Evolutionary conservation across 768 basidiomycete species (phyloP), one percentile per base, ranked within the genome.

Genomic region (Leccinum fibrillosum): DNA sequence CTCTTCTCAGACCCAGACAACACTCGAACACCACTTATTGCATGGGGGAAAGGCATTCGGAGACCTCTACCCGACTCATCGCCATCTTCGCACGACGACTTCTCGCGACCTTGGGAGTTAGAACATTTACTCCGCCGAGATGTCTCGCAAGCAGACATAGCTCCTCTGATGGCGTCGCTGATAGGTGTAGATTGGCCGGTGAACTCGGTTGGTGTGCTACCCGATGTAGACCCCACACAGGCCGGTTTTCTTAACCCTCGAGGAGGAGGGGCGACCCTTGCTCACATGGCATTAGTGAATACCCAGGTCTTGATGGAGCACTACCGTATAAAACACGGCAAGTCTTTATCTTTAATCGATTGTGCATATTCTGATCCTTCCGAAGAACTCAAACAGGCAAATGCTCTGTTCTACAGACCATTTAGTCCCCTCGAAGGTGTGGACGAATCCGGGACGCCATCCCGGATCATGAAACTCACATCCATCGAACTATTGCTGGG

Each of bases 61-160:
- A 81, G 82, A 0, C 89, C 90, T n/a, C 62, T 87, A 0, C 80
- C 80, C 11, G 82, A 87, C 59, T 73, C 74, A 5, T 63, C 63
- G 2, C 76, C 68, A 23, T 82, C 87, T 2, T 87, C 88, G 0
- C 87, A 90, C 55, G 90, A 92, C 63, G 74, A 78, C 0, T 91
- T 86, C 66, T 90, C 90, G 2, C 66, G 65, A 35, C 77, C 82
- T 2, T 93, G 89, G 89, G 70, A 74, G 3, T 71, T 92, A 3
- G 65, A 70, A 2, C 79, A 85, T 52, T 67, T 91, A 1, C 75
- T 82, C 35, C 80, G 90, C 17, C 81, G 83, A 35, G 92, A 94
- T 61, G 80, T 94, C 4, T 89, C 89, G 57, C 92, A 94, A 65
- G 92, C 90, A 0, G 92, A 94, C 64, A 77, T 94, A 15, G 80